These are phyloP conservation scores for Capronia epimyces DNA, from an alignment of 2,329 filamentous ascomycete genomes.

Conservation along the genomic window DNA sequence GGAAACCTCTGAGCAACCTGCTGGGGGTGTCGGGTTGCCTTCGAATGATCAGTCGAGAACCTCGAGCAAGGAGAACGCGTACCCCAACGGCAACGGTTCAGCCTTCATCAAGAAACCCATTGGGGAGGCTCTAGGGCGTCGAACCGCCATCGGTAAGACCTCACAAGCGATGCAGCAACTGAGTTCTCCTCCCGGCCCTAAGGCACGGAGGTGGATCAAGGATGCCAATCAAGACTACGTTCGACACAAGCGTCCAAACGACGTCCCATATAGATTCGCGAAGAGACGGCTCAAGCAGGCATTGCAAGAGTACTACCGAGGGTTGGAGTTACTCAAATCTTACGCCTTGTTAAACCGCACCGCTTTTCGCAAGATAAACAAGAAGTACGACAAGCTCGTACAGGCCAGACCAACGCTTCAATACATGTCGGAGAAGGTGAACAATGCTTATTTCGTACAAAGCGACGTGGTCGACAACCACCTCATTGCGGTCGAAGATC, in stretches of 20 bases:
- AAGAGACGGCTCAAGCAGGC: constrained; percentile 90
- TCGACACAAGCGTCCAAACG: constrained; percentile 41
- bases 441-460: constrained; percentile 83
- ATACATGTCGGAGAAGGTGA: constrained; percentile 89
- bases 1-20: background rate
- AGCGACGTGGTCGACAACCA: constrained; percentile 78
- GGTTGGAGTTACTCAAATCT: constrained; percentile 83
- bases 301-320: constrained; percentile 86
- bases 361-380: constrained; percentile 95
- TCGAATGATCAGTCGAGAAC: constrained; percentile 13
- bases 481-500: constrained; percentile 75
- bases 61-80: constrained; percentile 27
- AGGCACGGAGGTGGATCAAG: constrained; percentile 30
- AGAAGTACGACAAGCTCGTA: constrained; percentile 93
- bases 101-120: constrained; percentile 35
- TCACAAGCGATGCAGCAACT: constrained; percentile 46
- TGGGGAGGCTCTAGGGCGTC: constrained; percentile 40
- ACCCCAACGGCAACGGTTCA: constrained; percentile 28
- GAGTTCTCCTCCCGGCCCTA: constrained; percentile 38
- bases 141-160: constrained; percentile 52
- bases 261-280: constrained; percentile 77
- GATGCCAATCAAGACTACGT: constrained; percentile 46
- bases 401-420: constrained; percentile 69
- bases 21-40: constrained; percentile 1
- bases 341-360: constrained; percentile 87